phyloP scores from a whole-genome alignment of 495 filamentous ascomycete species.

The Daldinia childiae region DNA sequence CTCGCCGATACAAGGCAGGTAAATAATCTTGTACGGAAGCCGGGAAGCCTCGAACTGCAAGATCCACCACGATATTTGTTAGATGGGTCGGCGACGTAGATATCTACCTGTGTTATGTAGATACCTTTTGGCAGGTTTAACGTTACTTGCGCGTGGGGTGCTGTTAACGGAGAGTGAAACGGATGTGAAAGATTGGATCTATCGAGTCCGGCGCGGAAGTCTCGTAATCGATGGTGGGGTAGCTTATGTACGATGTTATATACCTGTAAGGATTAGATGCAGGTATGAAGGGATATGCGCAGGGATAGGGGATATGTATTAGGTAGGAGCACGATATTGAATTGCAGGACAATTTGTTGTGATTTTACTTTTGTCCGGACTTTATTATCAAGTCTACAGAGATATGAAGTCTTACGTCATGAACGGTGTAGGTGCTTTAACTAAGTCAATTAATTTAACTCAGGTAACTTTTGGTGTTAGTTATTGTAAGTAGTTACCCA shows the following conservation, averaged over 20 bases:
- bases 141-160: not conserved
- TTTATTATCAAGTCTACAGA: not conserved
- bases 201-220: not conserved
- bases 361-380: not conserved
- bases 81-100: not conserved
- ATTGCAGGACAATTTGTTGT: not conserved
- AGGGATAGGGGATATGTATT: not conserved
- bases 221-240: conserved; percentile 1
- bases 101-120: not conserved
- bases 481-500: not conserved
- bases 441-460: not conserved
- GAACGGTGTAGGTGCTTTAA: not conserved
- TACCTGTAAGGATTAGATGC: not conserved
- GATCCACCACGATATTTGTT: not conserved
- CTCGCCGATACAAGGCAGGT: not conserved
- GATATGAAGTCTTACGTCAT: not conserved
- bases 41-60: not conserved
- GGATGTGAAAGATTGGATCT: not conserved
- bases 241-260: not conserved
- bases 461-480: too few relatives aligned
- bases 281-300: not conserved
- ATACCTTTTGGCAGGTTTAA: not conserved
- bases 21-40: not conserved
- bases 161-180: not conserved
- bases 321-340: not conserved